These are phyloP conservation scores for Cucumis hystrix DNA, from an alignment of 306 rosid genomes.

Conservation along the genomic window DNA sequence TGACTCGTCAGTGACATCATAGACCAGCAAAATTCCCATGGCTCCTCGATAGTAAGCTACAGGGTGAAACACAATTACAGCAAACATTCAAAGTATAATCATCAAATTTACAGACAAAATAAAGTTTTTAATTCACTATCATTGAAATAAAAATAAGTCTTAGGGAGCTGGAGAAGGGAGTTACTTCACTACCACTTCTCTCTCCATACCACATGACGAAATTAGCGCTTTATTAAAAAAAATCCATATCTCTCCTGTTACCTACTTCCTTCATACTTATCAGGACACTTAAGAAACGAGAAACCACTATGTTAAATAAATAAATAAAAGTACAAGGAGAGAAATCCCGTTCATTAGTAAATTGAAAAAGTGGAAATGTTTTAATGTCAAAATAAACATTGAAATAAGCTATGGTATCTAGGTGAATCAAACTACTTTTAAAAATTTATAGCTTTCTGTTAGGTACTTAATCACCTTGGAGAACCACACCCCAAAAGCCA, in stretches of 20 bases:
- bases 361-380: neutral
- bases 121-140: neutral
- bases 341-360: neutral
- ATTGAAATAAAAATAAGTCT: neutral
- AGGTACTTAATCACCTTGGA: too few species aligned
- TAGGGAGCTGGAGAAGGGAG: neutral
- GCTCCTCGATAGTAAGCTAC: constrained; percentile 93
- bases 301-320: too few species aligned
- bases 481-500: too few species aligned
- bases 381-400: neutral
- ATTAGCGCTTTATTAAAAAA: neutral
- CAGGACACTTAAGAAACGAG: neutral
- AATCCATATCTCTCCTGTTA: neutral
- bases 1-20: constrained; percentile 79
- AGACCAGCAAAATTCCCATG: constrained; percentile 79
- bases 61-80: constrained; percentile 4
- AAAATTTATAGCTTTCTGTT: neutral
- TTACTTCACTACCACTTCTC: neutral
- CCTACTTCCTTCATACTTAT: neutral
- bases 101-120: neutral
- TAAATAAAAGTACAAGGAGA: too few species aligned
- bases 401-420: neutral
- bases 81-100: neutral
- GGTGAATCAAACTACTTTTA: neutral
- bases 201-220: too few species aligned